phyloP scores from a whole-genome alignment of 2,329 filamentous ascomycete species.

The Aspergillus hiratsukae region DNA sequence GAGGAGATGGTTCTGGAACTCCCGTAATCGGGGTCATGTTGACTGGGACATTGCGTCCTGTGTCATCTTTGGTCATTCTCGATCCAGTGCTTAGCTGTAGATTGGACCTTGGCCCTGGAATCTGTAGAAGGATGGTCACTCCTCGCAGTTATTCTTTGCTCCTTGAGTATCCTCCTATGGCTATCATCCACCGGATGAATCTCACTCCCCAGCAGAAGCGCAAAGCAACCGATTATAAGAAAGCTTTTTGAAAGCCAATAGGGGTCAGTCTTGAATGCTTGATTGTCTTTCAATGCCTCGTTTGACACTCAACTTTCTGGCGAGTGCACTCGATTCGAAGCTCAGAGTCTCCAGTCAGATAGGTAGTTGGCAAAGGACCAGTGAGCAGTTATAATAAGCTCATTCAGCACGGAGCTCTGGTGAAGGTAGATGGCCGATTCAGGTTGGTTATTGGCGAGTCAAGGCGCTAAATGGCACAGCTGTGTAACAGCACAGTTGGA shows the following conservation, averaged over 20 bases:
- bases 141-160: background rate
- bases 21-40: background rate
- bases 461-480: background rate
- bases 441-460: background rate
- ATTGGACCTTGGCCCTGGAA: background rate
- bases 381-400: background rate
- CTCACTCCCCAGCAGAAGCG: background rate
- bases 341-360: background rate
- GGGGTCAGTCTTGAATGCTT: background rate
- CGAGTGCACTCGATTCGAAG: background rate
- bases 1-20: background rate
- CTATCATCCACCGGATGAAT: background rate
- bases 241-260: no score
- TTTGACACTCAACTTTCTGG: background rate
- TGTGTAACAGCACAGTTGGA: slow-evolving; percentile 4
- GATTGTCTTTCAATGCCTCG: background rate
- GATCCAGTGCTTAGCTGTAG: background rate
- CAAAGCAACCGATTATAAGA: background rate
- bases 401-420: background rate
- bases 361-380: background rate
- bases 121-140: background rate
- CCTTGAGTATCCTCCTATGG: background rate
- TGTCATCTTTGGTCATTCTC: background rate
- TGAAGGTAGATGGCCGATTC: background rate
- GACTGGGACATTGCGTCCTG: background rate